phyloP scores from a whole-genome alignment of 805 yeast genomes.

The Candida vaughaniae region DNA sequence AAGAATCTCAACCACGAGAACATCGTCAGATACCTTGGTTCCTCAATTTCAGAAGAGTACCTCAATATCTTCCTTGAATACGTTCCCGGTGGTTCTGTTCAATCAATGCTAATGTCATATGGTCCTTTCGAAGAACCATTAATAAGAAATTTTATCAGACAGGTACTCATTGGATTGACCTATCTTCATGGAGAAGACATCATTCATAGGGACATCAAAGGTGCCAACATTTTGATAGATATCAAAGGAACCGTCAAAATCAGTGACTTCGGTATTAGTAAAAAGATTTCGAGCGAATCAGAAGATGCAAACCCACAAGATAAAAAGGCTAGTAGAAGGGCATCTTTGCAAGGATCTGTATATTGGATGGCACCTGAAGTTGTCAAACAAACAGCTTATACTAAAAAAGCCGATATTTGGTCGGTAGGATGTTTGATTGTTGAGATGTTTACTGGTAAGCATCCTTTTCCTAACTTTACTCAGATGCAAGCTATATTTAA shows the following conservation, averaged over 20 bases:
- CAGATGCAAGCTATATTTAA: conserved; percentile 97
- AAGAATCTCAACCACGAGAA: conserved; percentile 85
- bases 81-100: conserved; percentile 58
- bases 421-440: conserved; percentile 91
- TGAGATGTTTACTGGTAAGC: conserved; percentile 94
- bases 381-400: conserved; percentile 87
- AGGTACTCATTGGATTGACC: conserved; percentile 70
- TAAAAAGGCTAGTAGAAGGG: conserved; percentile 50
- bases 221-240: conserved; percentile 82
- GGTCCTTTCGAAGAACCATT: conserved; percentile 81
- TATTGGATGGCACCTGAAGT: conserved; percentile 99
- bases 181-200: conserved; percentile 75
- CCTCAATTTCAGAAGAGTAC: conserved; percentile 67
- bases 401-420: conserved; percentile 96
- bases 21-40: conserved; percentile 89
- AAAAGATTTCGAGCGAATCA: conserved; percentile 24
- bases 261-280: conserved; percentile 83
- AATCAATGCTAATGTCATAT: conserved; percentile 65
- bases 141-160: conserved; percentile 68
- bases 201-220: conserved; percentile 85
- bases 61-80: conserved; percentile 75
- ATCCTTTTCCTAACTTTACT: conserved; percentile 91
- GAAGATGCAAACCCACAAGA: conserved; percentile 13
- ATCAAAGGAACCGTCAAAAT: conserved; percentile 79
- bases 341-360: conserved; percentile 87